Percentiles rank a stretch among this genome's conserved stretches.
These are phyloP conservation scores for Trichoderma polysporum DNA, from an alignment of 2,329 filamentous ascomycete genomes.

Conservation along the genomic window DNA sequence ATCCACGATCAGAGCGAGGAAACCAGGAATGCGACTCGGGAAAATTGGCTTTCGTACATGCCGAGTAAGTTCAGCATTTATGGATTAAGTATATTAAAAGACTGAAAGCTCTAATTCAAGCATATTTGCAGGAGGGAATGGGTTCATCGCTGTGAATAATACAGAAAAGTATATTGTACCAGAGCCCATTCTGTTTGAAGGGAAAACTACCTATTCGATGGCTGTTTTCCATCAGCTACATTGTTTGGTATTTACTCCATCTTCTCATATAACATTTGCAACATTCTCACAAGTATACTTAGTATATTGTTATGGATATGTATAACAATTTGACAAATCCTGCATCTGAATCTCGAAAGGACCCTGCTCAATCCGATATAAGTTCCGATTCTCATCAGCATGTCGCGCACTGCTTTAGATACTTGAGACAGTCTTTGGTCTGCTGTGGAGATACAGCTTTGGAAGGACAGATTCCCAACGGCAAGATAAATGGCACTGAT, in stretches of 20 bases:
- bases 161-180: not conserved
- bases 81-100: not conserved
- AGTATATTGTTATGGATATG: conserved; percentile 6
- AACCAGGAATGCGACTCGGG: not conserved
- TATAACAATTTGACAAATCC: not conserved
- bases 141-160: not conserved
- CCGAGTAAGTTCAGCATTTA: not conserved
- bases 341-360: not conserved
- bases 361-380: not conserved
- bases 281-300: not conserved
- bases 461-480: not conserved
- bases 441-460: conserved; percentile 5
- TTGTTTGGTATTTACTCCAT: not conserved
- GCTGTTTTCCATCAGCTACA: conserved; percentile 13
- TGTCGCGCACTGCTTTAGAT: conserved; percentile 1
- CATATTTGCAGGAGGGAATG: not conserved
- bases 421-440: not conserved
- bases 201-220: not conserved
- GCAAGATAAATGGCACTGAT: not conserved
- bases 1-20: not conserved
- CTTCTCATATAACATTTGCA: too few relatives aligned
- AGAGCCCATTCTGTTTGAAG: not conserved
- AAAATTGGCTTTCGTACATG: conserved; percentile 1
- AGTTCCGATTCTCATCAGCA: not conserved
- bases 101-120: not conserved